Conservation (phyloP, 306 rosid species). For the Heteromeles arbutifolia region DNA sequence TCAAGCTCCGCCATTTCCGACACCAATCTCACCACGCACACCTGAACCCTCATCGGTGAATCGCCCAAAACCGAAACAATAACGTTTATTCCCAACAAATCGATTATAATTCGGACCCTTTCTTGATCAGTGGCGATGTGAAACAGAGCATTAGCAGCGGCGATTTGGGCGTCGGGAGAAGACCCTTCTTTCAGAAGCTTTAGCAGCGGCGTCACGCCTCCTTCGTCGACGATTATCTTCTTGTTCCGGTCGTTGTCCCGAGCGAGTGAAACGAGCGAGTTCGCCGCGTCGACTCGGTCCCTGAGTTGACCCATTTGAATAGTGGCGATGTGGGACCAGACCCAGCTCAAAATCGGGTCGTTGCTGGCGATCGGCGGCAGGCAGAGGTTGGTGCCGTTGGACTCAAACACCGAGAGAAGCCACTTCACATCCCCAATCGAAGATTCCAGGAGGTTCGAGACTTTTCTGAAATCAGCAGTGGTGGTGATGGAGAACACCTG, state of each 20-base stretch:
- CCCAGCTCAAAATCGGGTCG: slow-evolving; percentile 80
- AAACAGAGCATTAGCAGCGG: slow-evolving; percentile 60
- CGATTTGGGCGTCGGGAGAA: slow-evolving; percentile 59
- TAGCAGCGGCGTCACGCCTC: slow-evolving; percentile 60
- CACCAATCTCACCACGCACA: slow-evolving; percentile 51
- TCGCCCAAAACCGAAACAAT: slow-evolving; percentile 61
- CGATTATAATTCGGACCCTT: slow-evolving; percentile 30
- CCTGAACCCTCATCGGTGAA: slow-evolving; percentile 57
- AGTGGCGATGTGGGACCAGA: slow-evolving; percentile 58
- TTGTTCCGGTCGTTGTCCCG: slow-evolving; percentile 51
- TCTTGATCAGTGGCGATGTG: slow-evolving; percentile 38
- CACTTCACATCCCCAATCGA: slow-evolving; percentile 73
- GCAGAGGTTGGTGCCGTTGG: slow-evolving; percentile 44
- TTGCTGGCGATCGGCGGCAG: slow-evolving; percentile 75
- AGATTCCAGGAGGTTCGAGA: slow-evolving; percentile 49
- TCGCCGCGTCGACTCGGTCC: slow-evolving; percentile 66
- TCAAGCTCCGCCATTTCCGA: slow-evolving; percentile 57
- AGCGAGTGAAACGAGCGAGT: slow-evolving; percentile 41
- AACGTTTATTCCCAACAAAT: slow-evolving; percentile 38
- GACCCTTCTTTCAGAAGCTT: slow-evolving; percentile 59
- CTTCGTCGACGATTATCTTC: slow-evolving; percentile 70
- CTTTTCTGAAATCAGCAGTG: slow-evolving; percentile 60
- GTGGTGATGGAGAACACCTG: slow-evolving; percentile 65
- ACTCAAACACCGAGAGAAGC: slow-evolving; percentile 58
- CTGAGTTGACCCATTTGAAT: slow-evolving; percentile 68